These are phyloP conservation scores for Xylaria venustula DNA, from an alignment of 495 filamentous ascomycete species.

Conservation along the genomic window DNA sequence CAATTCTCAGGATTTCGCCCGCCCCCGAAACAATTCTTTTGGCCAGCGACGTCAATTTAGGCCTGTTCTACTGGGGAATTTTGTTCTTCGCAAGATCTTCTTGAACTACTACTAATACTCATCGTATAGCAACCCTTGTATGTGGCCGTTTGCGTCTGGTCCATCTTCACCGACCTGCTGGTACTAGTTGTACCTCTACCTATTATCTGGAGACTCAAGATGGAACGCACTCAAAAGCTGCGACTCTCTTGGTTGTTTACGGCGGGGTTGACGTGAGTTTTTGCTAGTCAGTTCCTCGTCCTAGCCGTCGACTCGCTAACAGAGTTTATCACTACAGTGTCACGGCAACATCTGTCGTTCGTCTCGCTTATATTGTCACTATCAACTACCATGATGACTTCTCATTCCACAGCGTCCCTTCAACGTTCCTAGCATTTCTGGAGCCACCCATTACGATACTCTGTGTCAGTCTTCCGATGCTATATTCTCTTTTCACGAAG, in stretches of 20 bases:
- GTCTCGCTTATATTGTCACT: constrained; percentile 9
- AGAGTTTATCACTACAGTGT: not conserved
- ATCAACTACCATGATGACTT: constrained; percentile 16
- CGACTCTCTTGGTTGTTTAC: constrained; percentile 10
- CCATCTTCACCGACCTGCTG: constrained; percentile 14
- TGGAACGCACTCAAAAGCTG: constrained; percentile 13
- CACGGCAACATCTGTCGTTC: constrained; percentile 7
- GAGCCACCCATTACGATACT: constrained; percentile 9
- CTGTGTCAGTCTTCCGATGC: constrained; percentile 13
- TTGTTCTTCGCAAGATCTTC: no score
- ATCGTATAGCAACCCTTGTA: constrained; percentile 7
- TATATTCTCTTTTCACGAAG: constrained; percentile 3
- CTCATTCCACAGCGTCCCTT: constrained; percentile 10
- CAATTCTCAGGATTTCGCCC: not conserved
- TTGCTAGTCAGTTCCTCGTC: no score
- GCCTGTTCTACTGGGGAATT: not conserved
- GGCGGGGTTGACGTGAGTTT: constrained; percentile 5
- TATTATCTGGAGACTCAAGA: constrained; percentile 12
- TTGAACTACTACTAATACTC: no score
- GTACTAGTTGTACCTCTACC: constrained; percentile 6
- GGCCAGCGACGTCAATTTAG: not conserved
- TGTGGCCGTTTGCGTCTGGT: constrained; percentile 13
- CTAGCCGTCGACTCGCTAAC: not conserved
- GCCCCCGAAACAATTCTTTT: not conserved
- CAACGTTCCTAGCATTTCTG: constrained; percentile 9